These are phyloP conservation scores for Podaxis pistillaris DNA, from an alignment of 768 basidiomycete species.

Conservation along the genomic window DNA sequence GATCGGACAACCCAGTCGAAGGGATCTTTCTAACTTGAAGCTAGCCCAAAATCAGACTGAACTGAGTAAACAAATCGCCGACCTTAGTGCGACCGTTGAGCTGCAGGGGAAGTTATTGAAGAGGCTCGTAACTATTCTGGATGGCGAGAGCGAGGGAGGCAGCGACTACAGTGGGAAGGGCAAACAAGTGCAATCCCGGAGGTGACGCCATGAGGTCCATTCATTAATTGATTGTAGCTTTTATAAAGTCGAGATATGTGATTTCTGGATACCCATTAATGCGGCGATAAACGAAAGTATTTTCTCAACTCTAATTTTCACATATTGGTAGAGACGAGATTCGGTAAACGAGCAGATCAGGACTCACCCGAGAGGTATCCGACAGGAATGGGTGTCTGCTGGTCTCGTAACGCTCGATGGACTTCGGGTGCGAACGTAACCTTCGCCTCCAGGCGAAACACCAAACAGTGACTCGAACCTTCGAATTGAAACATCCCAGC, in stretches of 20 bases:
- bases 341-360: neutral
- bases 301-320: no score
- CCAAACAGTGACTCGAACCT: slow-evolving; percentile 46
- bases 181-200: neutral
- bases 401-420: neutral
- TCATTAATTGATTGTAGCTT: neutral
- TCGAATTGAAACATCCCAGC: slow-evolving; percentile 67
- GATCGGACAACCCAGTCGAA: neutral
- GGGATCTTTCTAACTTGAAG: slow-evolving; percentile 58
- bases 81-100: slow-evolving; percentile 55
- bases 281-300: no score
- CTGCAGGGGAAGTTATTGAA: slow-evolving; percentile 53
- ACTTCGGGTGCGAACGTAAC: neutral
- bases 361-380: neutral
- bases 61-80: slow-evolving; percentile 61
- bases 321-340: no score
- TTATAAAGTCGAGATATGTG: neutral
- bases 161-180: neutral
- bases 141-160: slow-evolving; percentile 21
- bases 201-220: neutral
- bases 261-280: neutral
- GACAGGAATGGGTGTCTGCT: neutral
- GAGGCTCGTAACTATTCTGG: slow-evolving; percentile 32
- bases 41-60: slow-evolving; percentile 67
- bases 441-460: slow-evolving; percentile 3